Base-by-base conservation (phyloP, 2,329 filamentous ascomycete species). In the Phyllosticta ampelicida region DNA sequence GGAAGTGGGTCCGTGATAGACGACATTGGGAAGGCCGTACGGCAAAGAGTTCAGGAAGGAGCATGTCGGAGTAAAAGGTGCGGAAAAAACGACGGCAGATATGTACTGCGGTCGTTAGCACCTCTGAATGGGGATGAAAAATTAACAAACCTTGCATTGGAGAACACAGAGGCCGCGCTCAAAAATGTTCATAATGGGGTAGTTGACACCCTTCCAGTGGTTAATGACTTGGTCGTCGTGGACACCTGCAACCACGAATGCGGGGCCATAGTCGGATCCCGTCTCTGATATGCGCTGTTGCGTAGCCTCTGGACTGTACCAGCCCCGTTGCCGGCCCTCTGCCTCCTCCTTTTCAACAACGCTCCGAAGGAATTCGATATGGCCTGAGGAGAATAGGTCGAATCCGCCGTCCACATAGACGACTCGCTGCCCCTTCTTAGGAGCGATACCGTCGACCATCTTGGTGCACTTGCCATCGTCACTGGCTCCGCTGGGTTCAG, bases 161-260 rank as follows among this genome's bases (percentile, higher is more conserved):
- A 97, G 77, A 28, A 97, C 92, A 70, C 94, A 99, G 20, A 99
- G 83, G 1, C 91, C 91, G 49, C 94, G 86, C 77, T 99, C 94
- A 67, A 92, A 96, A 59, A 96, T 91, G 77, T 97, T 99, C 94
- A 99, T 99, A 75, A 99, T 97, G 23, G 94, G 94, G 70, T 96
- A 99, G 75, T 99, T 99, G 66, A 96, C 81, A 36, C 94, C 92
- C 75, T 97, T 97, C 87, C 90, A 95, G 66, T 86, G 79, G 74
- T 99, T 99, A 73, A 99, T 95, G 61, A 95, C 90, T 63, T 87
- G 84, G 71, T 99, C 94, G 67, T 96, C 89, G 73, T 99, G 94
- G 21, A 99, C 86, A 53, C 94, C 94, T 2, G 90, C 91, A 50
- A 97, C 83, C n/a, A 99, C 81, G 70, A 89, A 97, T 6, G 85